Percentiles rank a stretch among this genome's conserved stretches.
phyloP scores from a whole-genome alignment of 2,329 filamentous ascomycete species.

The Trichoderma sp. region DNA sequence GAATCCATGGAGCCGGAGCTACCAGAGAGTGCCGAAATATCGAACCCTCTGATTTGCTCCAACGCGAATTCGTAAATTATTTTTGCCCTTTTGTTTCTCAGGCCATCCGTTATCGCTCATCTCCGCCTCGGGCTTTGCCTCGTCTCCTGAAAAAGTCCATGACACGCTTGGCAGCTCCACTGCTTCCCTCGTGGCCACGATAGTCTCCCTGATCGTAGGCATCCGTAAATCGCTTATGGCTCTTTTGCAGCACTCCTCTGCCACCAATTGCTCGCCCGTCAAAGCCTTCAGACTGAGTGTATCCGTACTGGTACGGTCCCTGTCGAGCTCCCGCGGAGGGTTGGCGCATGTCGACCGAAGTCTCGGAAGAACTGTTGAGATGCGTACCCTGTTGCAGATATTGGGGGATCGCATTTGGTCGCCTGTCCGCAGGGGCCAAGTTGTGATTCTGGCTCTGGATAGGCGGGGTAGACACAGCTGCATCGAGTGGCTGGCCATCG shows the following conservation, averaged over 20 bases:
- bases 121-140: conserved; percentile 68
- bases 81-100: not conserved
- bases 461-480: conserved; percentile 34
- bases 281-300: conserved; percentile 43
- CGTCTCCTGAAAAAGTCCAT: conserved; percentile 98
- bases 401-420: conserved; percentile 44
- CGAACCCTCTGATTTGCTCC: not conserved
- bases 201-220: conserved; percentile 75
- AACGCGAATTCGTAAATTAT: not conserved
- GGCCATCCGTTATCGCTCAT: conserved; percentile 40
- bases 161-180: conserved; percentile 82
- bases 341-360: conserved; percentile 49
- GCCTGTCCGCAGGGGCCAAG: conserved; percentile 40
- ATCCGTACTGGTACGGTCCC: conserved; percentile 44
- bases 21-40: not conserved
- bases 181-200: conserved; percentile 73
- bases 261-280: conserved; percentile 41
- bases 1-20: not conserved
- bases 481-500: conserved; percentile 36
- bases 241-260: conserved; percentile 71
- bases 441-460: conserved; percentile 39
- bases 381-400: conserved; percentile 46
- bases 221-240: conserved; percentile 82
- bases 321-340: conserved; percentile 39
- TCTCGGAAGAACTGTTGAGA: conserved; percentile 52